Evolutionary conservation across 208 protist species (phyloP).

Genomic region (Leishmania braziliensis): DNA sequence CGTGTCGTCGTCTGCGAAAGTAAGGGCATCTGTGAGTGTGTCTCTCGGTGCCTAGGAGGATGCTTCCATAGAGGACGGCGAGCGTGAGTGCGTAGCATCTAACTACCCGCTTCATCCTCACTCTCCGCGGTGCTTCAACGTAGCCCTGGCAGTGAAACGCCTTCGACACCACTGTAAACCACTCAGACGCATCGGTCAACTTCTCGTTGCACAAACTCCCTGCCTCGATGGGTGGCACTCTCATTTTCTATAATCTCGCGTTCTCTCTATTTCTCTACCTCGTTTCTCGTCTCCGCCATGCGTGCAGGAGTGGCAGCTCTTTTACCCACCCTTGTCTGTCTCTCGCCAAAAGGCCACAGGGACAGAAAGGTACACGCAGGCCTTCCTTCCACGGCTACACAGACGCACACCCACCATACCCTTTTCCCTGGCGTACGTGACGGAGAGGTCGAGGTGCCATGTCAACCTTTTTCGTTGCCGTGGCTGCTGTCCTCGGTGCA

Average conservation of each 20-base stretch:
- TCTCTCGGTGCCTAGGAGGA: not conserved
- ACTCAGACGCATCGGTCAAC: not conserved
- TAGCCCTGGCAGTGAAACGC: not conserved
- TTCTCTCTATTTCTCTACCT: not conserved
- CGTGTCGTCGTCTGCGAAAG: not conserved
- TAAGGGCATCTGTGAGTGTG: not conserved
- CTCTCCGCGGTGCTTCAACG: not conserved
- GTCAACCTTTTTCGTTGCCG: conserved; percentile 12
- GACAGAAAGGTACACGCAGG: not conserved
- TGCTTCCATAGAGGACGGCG: not conserved
- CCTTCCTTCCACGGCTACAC: not conserved
- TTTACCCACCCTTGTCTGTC: not conserved
- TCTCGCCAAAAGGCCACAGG: not conserved
- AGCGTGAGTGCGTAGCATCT: not conserved
- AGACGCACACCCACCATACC: not conserved
- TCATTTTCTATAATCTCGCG: not conserved
- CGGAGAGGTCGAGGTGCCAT: conserved; percentile 5
- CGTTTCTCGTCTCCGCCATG: not conserved
- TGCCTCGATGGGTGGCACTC: not conserved
- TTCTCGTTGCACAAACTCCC: not conserved
- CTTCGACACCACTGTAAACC: not conserved
- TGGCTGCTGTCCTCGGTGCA: conserved; percentile 26
- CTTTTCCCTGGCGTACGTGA: not conserved
- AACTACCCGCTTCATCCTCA: not conserved
- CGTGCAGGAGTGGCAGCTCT: not conserved